Evolutionary conservation across 306 rosid species (phyloP), one percentile per base, ranked within the genome.

Genomic region (Lathyrus sativus): DNA sequence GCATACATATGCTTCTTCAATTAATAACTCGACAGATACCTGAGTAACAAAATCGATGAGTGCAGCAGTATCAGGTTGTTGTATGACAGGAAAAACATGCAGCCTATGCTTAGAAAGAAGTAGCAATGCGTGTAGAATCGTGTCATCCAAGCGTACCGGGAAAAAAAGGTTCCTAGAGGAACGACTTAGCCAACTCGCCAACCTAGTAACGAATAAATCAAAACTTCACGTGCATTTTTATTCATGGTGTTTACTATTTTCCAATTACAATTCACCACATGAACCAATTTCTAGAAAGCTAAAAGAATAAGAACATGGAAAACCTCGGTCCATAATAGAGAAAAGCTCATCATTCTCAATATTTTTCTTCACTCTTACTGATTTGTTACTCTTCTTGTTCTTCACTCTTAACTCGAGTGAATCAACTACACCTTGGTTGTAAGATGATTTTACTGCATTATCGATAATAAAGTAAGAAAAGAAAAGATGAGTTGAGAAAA

Each of bases 101-200:
- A 85, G 46, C 11, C 35, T 71, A 66, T 88, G 96, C 78, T 83
- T 88, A 6, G 89, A 88, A 68, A 90, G 72, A 63, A 88, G 80
- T 26, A 90, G 79, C 75, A 86, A 67, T 28, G 85, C 92, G 71
- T 80, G 90, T 48, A 91, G 59, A 61, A 91, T 65, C 0, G 91
- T 79, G 60, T 86, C 90, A 56, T 77, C 82, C 65, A 85, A 58
- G 55, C 26, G 68, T 33, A 80, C 86, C 0, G 91, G 88, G 66
- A 91, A 84, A 86, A 86, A 81, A 86, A 11, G 88, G 87, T 74
- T 83, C 82, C 97, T 84, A 86, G 3, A 88, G 75, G 64, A 75
- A 88, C 43, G 81, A 78, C 65, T 79, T 83, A 1, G 88, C 92
- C 72, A 86, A 79, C 86, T 91, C 86, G 1, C 85, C 75, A 41